Evolutionary conservation across 2,329 filamentous ascomycete genomes (phyloP).

Genomic region (Rutstroemia sp.): DNA sequence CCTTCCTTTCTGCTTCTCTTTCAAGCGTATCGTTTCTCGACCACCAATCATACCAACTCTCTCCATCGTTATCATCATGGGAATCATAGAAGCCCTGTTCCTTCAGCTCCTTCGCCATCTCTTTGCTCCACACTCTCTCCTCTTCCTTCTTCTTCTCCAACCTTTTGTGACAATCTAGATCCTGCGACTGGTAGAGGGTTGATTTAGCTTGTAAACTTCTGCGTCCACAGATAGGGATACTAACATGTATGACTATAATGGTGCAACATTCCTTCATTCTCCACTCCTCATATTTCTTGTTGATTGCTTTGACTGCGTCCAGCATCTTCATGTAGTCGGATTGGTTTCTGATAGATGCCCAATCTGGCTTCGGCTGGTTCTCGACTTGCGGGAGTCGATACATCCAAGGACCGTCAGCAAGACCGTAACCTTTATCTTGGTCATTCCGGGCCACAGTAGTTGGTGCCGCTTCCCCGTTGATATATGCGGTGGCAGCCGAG

Average conservation of each 20-base stretch:
- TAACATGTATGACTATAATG: slow-evolving; percentile 6
- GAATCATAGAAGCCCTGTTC: not conserved
- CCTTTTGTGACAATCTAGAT: not conserved
- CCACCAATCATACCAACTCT: slow-evolving; percentile 5
- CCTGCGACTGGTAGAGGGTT: not conserved
- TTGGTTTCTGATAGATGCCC: not conserved
- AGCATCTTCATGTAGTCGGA: slow-evolving; percentile 8
- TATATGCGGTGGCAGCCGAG: not conserved
- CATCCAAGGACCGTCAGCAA: slow-evolving; percentile 23
- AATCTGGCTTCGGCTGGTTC: not conserved
- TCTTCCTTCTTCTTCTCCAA: not conserved
- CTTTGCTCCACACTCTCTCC: not conserved
- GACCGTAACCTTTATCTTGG: slow-evolving; percentile 15
- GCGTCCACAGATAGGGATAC: not conserved
- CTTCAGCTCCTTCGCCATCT: slow-evolving; percentile 2
- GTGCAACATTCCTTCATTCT: not conserved
- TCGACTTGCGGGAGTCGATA: slow-evolving; percentile 12
- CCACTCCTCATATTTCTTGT: not conserved
- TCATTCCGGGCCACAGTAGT: not conserved
- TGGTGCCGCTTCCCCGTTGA: not conserved
- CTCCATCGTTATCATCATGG: not conserved
- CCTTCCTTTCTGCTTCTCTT: no score
- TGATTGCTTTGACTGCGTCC: not conserved
- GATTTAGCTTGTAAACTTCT: not conserved
- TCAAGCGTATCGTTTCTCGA: not conserved